Percentiles rank a stretch among this genome's conserved stretches.
These are phyloP conservation scores for Tolypocladium sp. DNA, from an alignment of 2,329 filamentous ascomycete genomes.

Conservation along the genomic window DNA sequence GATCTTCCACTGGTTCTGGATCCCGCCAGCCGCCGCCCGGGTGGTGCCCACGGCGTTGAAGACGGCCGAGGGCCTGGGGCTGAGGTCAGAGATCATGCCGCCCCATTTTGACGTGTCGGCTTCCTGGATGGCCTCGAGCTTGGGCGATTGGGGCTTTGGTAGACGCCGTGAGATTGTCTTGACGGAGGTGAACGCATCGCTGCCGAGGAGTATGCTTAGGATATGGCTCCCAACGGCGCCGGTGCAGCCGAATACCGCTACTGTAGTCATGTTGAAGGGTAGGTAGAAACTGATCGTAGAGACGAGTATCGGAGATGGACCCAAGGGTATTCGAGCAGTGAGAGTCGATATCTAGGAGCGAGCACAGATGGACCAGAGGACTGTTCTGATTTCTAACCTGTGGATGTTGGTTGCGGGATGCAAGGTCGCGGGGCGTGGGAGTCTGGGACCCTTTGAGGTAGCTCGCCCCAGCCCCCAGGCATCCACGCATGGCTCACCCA, in stretches of 20 bases:
- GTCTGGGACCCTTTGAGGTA: too few relatives aligned
- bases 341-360: too few relatives aligned
- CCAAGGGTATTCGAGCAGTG: too few relatives aligned
- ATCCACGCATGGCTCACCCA: too few relatives aligned
- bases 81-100: constrained; percentile 42
- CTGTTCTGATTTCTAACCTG: too few relatives aligned
- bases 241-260: constrained; percentile 54
- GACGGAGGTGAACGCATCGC: constrained; percentile 42
- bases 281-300: too few relatives aligned
- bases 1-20: constrained; percentile 76
- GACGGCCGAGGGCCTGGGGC: constrained; percentile 52
- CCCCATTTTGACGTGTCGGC: constrained; percentile 63
- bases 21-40: constrained; percentile 59
- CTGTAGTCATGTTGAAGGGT: constrained; percentile 24
- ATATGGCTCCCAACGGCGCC: constrained; percentile 67
- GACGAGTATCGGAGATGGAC: too few relatives aligned
- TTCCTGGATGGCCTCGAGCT: constrained; percentile 53
- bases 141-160: constrained; percentile 44
- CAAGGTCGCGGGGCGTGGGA: too few relatives aligned
- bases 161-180: constrained; percentile 59
- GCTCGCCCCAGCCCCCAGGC: too few relatives aligned
- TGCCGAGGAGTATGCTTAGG: constrained; percentile 51
- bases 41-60: constrained; percentile 78
- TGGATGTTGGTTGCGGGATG: too few relatives aligned
- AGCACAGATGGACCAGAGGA: too few relatives aligned